phyloP scores from a whole-genome alignment of 495 filamentous ascomycete genomes.

The Hypomontagnella submonticulosa region DNA sequence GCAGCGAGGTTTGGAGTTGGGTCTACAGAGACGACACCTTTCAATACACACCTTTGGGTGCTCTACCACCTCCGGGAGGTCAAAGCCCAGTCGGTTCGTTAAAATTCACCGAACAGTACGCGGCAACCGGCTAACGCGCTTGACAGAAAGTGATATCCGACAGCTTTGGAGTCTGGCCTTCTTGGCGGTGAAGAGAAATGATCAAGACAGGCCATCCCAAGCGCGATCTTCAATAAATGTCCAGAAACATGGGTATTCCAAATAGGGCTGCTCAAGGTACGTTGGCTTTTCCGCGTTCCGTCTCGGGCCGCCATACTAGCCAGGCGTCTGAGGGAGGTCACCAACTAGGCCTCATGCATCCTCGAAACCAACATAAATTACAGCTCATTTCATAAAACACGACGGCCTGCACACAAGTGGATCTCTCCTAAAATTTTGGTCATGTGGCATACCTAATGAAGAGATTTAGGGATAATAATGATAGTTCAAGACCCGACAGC shows the following conservation, averaged over 20 bases:
- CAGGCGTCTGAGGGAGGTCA: neutral
- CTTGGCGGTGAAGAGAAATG: slow-evolving; percentile 60
- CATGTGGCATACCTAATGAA: slow-evolving; percentile 30
- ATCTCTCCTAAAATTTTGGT: slow-evolving; percentile 12
- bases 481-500: slow-evolving; percentile 4
- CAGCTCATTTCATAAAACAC: slow-evolving; percentile 31
- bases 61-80: slow-evolving; percentile 63
- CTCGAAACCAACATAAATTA: slow-evolving; percentile 24
- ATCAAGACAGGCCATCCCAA: slow-evolving; percentile 18
- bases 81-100: slow-evolving; percentile 48
- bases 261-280: slow-evolving; percentile 16
- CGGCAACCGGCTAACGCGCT: slow-evolving; percentile 18
- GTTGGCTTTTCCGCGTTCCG: neutral
- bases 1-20: slow-evolving; percentile 73
- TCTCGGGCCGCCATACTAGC: neutral
- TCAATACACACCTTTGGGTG: slow-evolving; percentile 61
- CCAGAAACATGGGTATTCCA: neutral
- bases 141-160: slow-evolving; percentile 61
- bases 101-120: neutral
- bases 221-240: neutral
- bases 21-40: slow-evolving; percentile 61
- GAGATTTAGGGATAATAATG: slow-evolving; percentile 15
- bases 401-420: slow-evolving; percentile 21
- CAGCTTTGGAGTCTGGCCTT: slow-evolving; percentile 69
- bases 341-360: slow-evolving; percentile 19